Base-by-base conservation (phyloP, 352 stramenopile genomes). In the Pythium rhizo-oryzae region DNA sequence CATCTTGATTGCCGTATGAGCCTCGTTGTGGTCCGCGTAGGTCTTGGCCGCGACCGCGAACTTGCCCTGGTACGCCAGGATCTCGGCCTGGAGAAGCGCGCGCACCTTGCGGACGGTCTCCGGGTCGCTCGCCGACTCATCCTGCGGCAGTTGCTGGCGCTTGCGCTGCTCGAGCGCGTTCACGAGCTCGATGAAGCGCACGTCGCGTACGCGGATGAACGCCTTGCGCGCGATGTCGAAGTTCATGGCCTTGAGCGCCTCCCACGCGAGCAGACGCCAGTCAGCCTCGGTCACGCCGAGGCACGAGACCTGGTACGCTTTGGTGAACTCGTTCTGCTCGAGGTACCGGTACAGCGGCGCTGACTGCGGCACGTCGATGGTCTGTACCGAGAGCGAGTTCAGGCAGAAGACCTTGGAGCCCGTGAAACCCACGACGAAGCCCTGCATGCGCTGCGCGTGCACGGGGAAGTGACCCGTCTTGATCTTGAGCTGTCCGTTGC, bases 371-470 rank as follows among this genome's bases (percentile, higher is more conserved):
- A 98, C 88, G 65, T 98, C 93, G 50, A 98, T 90, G 16, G 90
- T 97, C 58, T 93, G 79, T n/a, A 99, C 89, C 11, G 83, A 77
- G 9, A 93, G 67, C 23, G 85, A 86, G 72, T 97, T 92, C 28
- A 98, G 79, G 13, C 81, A 97, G 68, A 98, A 98, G 24, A 98
- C 87, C 69, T 97, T 97, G 18, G 89, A 93, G 54, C 93, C 91
- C 33, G 86, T 87, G 65, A 98, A 98, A 13, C 92, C 92, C 11
- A 98, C 84, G 21, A 98, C 94, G 59, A 97, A 96, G 59, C 93
- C 95, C 53, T 93, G 85, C 82, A 98, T 95, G 39, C 86, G 85
- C 67, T 98, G 94, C 4, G 83, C 75, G 67, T 97, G 87, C 4
- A 97, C 89, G 8, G 90, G 89, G 53, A 97, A 97, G 50, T 81